Percentiles rank a stretch among this genome's conserved stretches.
Conservation (phyloP, 257 asterid genomes). For the Capsicum rhomboideum region DNA sequence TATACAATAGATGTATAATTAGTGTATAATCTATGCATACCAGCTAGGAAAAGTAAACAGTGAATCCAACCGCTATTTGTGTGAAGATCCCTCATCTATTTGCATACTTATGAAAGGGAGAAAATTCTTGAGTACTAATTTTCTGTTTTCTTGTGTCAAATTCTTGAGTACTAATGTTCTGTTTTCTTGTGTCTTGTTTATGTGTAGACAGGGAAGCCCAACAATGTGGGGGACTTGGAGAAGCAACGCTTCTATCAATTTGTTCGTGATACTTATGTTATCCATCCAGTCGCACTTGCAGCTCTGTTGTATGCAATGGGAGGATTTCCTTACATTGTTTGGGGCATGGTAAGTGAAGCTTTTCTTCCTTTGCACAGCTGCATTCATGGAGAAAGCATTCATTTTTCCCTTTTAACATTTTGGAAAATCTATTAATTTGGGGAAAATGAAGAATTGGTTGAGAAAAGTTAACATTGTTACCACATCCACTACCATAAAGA, state of each 20-base stretch:
- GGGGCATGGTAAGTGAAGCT: conserved; percentile 69
- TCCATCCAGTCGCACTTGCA: conserved; percentile 59
- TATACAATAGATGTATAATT: no score
- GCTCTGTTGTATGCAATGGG: conserved; percentile 57
- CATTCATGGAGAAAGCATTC: not conserved
- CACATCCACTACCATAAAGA: not conserved
- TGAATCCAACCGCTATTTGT: no score
- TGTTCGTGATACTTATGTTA: conserved; percentile 32
- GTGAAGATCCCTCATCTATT: not conserved
- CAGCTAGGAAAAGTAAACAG: no score
- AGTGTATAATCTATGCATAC: no score
- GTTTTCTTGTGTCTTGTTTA: not conserved
- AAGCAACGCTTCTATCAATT: conserved; percentile 59
- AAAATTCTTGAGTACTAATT: not conserved
- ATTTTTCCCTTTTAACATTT: not conserved
- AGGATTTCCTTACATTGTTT: conserved; percentile 67
- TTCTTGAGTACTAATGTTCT: not conserved
- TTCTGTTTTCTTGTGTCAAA: no score
- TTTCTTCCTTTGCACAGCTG: not conserved
- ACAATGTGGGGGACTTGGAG: conserved; percentile 71
- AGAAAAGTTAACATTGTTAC: not conserved
- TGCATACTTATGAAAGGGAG: not conserved
- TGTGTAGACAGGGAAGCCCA: conserved; percentile 53
- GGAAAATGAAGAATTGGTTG: not conserved
- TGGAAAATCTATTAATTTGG: not conserved